phyloP scores from a whole-genome alignment of 257 asterid genomes.

The Salvia hispanica region DNA sequence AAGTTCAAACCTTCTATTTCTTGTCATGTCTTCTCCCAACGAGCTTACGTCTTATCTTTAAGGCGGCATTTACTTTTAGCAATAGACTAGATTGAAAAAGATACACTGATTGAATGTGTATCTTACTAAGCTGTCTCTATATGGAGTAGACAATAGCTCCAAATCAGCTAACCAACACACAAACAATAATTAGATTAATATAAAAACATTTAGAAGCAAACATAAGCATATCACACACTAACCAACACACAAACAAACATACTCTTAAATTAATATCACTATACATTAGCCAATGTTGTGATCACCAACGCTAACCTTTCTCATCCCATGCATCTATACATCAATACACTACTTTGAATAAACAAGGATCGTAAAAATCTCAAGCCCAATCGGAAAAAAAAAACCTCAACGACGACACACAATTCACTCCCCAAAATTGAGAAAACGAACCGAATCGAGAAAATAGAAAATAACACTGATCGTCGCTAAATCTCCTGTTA shows the following conservation, averaged over 20 bases:
- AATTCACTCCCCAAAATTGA: slow-evolving; percentile 18
- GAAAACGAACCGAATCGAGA: not conserved
- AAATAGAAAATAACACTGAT: slow-evolving; percentile 6
- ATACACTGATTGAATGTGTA: too few species aligned
- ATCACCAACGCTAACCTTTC: slow-evolving; percentile 8
- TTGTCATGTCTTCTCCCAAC: not conserved
- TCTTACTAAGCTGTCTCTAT: too few species aligned
- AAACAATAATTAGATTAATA: not conserved
- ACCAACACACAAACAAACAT: not conserved
- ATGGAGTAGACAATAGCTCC: slow-evolving; percentile 11
- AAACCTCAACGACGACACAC: slow-evolving; percentile 9
- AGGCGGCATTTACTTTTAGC: too few species aligned
- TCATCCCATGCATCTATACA: not conserved
- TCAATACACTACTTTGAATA: not conserved
- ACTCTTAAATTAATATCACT: not conserved
- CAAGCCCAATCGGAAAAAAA: not conserved
- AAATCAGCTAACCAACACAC: not conserved
- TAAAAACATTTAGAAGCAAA: slow-evolving; percentile 6
- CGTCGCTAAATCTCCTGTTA: slow-evolving; percentile 5
- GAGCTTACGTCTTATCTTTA: not conserved
- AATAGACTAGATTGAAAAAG: too few species aligned
- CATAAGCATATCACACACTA: not conserved
- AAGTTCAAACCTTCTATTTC: slow-evolving; percentile 1
- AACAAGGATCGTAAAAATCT: not conserved
- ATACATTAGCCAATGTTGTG: not conserved